These are phyloP conservation scores for Sphaerulina vaccinii DNA, from an alignment of 2,329 filamentous ascomycete genomes.

Conservation along the genomic window DNA sequence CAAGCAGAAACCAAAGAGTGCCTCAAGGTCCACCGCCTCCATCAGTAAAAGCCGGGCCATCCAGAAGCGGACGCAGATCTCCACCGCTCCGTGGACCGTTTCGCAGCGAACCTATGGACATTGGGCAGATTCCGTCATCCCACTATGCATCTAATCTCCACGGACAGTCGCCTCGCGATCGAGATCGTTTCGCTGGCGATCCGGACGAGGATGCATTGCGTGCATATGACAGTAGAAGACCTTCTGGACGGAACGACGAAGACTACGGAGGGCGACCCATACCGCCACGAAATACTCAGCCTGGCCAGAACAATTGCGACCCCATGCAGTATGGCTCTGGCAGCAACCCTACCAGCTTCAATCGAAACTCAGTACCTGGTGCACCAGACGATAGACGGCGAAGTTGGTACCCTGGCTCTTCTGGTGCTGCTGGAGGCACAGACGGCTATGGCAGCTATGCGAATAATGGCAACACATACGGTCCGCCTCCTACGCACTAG, in stretches of 20 bases:
- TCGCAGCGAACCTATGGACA: conserved; percentile 30
- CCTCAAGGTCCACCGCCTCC: conserved; percentile 20
- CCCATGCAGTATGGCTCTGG: conserved; percentile 20
- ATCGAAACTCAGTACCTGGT: conserved; percentile 7
- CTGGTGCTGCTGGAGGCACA: conserved; percentile 20
- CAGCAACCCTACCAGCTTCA: conserved; percentile 6
- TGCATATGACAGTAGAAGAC: conserved; percentile 16
- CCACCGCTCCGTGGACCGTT: conserved; percentile 26
- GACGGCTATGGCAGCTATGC: conserved; percentile 29
- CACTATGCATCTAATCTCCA: conserved; percentile 33
- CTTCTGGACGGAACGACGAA: conserved; percentile 21
- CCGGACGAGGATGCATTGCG: conserved; percentile 17
- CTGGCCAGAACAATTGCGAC: conserved; percentile 19
- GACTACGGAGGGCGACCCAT: conserved; percentile 20
- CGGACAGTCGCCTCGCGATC: conserved; percentile 20
- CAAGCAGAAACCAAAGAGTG: conserved; percentile 25
- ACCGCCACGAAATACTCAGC: conserved; percentile 19
- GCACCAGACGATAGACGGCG: conserved; percentile 24
- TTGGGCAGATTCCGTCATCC: conserved; percentile 26
- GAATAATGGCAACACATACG: conserved; percentile 17
- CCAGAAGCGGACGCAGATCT: conserved; percentile 25
- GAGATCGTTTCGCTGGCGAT: conserved; percentile 24
- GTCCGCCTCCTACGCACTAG: conserved; percentile 23
- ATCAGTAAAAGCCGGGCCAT: conserved; percentile 15
- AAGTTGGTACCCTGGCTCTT: conserved; percentile 24